Percentiles rank a stretch among this genome's conserved stretches.
Evolutionary conservation across 1,139 yeast genomes (phyloP).

Genomic region (Pneumocystis wakefieldiae): DNA sequence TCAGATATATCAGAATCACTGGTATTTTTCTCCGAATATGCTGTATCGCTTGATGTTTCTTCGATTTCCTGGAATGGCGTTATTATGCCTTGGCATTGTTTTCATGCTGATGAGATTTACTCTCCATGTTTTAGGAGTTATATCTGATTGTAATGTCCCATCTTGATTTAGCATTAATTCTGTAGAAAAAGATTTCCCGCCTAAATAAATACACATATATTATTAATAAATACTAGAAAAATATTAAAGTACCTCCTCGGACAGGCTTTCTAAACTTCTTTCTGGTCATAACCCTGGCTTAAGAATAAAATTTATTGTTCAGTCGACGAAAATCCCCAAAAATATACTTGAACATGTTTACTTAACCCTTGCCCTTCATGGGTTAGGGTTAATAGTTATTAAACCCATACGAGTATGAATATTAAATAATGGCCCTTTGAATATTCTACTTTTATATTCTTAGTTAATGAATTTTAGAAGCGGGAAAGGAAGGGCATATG

Average conservation of each 20-base stretch:
- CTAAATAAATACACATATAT: background rate
- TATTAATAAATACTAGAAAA: background rate
- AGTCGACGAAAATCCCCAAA: too few relatives aligned
- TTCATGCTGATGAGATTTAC: background rate
- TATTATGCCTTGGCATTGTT: background rate
- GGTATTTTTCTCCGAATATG: background rate
- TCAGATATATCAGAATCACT: background rate
- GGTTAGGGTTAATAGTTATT: background rate
- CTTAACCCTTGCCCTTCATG: too few relatives aligned
- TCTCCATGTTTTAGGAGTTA: background rate
- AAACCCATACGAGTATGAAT: background rate
- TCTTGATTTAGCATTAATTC: background rate
- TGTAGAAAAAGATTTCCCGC: background rate
- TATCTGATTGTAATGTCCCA: background rate
- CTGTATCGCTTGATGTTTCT: background rate
- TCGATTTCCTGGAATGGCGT: background rate
- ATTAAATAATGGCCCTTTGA: background rate
- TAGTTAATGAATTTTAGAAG: background rate
- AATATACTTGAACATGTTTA: too few relatives aligned
- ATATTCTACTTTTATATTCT: background rate
- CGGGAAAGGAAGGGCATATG: background rate
- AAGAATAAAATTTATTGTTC: background rate
- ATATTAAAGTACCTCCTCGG: background rate
- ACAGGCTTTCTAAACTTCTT: background rate
- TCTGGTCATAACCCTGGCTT: background rate